Conservation (phyloP, 805 yeast species). For the Candida nitratophila region DNA sequence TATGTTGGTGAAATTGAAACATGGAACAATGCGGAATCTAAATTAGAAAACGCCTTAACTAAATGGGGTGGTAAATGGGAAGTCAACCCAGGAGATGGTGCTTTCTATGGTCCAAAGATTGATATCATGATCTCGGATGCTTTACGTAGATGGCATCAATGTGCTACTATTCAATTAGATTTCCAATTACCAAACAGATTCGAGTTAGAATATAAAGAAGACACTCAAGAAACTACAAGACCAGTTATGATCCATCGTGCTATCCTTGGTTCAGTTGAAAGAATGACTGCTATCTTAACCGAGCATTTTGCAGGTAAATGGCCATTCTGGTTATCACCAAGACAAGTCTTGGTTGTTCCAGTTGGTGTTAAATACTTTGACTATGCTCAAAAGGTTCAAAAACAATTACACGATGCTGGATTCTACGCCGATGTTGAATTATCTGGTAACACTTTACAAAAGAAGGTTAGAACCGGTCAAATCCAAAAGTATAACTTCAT, state of each 20-base stretch:
- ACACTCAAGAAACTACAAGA: slow-evolving; percentile 53
- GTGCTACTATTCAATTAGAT: slow-evolving; percentile 98
- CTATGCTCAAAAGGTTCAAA: slow-evolving; percentile 79
- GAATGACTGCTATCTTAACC: slow-evolving; percentile 97
- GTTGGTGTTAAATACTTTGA: slow-evolving; percentile 91
- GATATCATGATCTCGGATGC: slow-evolving; percentile 96
- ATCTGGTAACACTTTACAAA: slow-evolving; percentile 92
- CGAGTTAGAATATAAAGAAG: slow-evolving; percentile 75
- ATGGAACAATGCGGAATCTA: slow-evolving; percentile 88
- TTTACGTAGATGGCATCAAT: slow-evolving; percentile 93
- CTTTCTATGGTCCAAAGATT: slow-evolving; percentile 91
- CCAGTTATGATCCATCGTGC: slow-evolving; percentile 99
- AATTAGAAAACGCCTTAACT: slow-evolving; percentile 75
- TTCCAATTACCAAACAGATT: slow-evolving; percentile 97
- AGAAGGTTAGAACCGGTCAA: slow-evolving; percentile 98
- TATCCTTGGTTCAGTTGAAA: slow-evolving; percentile 94
- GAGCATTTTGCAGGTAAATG: slow-evolving; percentile 99
- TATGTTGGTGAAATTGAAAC: slow-evolving; percentile 90
- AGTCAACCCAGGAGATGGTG: slow-evolving; percentile 96
- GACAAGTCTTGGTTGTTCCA: slow-evolving; percentile 94
- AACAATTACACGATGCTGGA: slow-evolving; percentile 60
- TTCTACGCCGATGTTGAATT: slow-evolving; percentile 91
- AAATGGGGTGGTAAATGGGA: slow-evolving; percentile 86
- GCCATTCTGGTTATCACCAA: slow-evolving; percentile 99
- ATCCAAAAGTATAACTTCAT: slow-evolving; percentile 90